These are phyloP conservation scores for Calocybe indica DNA, from an alignment of 768 basidiomycete species.

Conservation along the genomic window DNA sequence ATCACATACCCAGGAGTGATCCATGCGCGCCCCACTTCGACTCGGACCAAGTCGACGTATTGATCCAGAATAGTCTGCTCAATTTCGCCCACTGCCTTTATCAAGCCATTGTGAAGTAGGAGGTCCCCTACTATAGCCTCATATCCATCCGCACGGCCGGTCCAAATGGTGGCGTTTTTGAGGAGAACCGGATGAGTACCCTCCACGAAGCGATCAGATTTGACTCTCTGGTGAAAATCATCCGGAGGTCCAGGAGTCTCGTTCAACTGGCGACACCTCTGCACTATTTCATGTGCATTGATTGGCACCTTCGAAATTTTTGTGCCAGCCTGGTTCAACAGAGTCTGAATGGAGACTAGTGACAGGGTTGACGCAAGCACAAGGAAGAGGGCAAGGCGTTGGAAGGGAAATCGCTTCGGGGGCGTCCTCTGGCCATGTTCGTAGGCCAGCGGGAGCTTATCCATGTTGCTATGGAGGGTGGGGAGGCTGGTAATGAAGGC, in stretches of 20 bases:
- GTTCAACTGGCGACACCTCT: conserved; percentile 45
- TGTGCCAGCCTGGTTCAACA: conserved; percentile 14
- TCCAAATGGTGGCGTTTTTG: conserved; percentile 78
- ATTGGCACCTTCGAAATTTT: conserved; percentile 22
- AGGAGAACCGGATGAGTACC: conserved; percentile 63
- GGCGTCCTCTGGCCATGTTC: too few species aligned
- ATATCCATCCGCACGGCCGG: conserved; percentile 51
- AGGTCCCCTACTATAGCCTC: conserved; percentile 57
- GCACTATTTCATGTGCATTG: conserved; percentile 36
- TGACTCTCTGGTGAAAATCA: conserved; percentile 22
- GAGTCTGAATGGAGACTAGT: conserved; percentile 17
- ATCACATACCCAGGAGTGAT: conserved; percentile 32
- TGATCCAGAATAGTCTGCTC: conserved; percentile 14
- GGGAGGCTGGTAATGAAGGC: too few species aligned
- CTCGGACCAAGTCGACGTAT: conserved; percentile 19
- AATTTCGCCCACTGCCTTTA: conserved; percentile 46
- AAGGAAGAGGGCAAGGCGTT: neutral
- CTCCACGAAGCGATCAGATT: conserved; percentile 55
- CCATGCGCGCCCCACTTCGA: conserved; percentile 65
- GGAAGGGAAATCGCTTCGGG: too few species aligned
- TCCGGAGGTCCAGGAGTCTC: conserved; percentile 40
- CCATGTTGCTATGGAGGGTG: too few species aligned
- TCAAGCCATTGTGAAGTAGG: conserved; percentile 57
- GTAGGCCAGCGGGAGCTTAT: too few species aligned
- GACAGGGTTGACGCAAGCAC: conserved; percentile 10